A percentile compares a stretch with the other conserved stretches of the same genome.
phyloP scores from a whole-genome alignment of 2,329 filamentous ascomycete genomes.

The Neonectria punicea region DNA sequence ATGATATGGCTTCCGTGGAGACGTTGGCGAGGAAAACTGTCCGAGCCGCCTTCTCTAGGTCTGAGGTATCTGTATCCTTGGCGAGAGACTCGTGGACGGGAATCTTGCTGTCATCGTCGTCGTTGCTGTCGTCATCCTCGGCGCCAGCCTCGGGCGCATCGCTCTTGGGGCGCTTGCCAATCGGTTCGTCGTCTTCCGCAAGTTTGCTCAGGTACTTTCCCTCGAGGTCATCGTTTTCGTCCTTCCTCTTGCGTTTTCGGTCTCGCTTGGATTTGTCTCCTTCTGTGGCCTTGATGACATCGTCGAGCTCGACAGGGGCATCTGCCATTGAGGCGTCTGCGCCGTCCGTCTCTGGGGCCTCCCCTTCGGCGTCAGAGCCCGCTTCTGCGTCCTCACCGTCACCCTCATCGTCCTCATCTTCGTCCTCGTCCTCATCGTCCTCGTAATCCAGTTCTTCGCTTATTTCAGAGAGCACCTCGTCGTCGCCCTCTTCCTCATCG shows the following conservation, averaged over 20 bases:
- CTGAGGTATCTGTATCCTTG: slow-evolving; percentile 63
- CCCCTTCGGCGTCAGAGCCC: slow-evolving; percentile 20
- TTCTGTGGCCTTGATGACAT: slow-evolving; percentile 48
- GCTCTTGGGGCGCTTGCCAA: slow-evolving; percentile 65
- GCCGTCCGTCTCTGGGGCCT: slow-evolving; percentile 53
- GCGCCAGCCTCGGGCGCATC: slow-evolving; percentile 42
- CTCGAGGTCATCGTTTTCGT: slow-evolving; percentile 77
- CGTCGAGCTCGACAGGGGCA: slow-evolving; percentile 50
- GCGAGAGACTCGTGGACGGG: slow-evolving; percentile 68
- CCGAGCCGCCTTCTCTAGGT: slow-evolving; percentile 85
- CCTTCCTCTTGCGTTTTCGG: slow-evolving; percentile 73
- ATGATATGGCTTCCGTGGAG: slow-evolving; percentile 82
- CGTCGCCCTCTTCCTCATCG: slow-evolving; percentile 48
- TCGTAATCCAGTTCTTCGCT: slow-evolving; percentile 49
- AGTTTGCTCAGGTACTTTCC: slow-evolving; percentile 75
- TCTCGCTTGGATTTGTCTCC: slow-evolving; percentile 53
- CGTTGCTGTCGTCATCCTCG: slow-evolving; percentile 56
- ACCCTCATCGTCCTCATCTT: slow-evolving; percentile 37
- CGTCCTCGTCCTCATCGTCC: slow-evolving; percentile 44
- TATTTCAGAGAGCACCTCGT: slow-evolving; percentile 48
- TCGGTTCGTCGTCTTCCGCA: slow-evolving; percentile 65
- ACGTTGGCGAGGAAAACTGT: slow-evolving; percentile 96
- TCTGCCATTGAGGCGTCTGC: slow-evolving; percentile 50
- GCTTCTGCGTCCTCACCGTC: slow-evolving; percentile 39
- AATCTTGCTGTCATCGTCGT: slow-evolving; percentile 54